A percentile compares a stretch with the other conserved stretches of the same genome.
Evolutionary conservation across 768 basidiomycete species (phyloP).

Genomic region (Leccinum variicolor): DNA sequence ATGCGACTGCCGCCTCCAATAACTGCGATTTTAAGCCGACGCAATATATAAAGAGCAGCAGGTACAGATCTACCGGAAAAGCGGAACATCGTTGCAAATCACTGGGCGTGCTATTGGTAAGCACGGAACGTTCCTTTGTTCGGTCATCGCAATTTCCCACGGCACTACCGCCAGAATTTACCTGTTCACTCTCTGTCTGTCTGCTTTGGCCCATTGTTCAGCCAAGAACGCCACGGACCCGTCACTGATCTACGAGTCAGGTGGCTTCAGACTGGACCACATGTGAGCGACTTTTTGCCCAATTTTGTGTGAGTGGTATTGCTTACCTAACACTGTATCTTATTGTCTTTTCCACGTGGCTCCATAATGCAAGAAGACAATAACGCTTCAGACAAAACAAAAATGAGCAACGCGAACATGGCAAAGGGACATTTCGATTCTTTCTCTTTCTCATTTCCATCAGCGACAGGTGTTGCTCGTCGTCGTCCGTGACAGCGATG

Average conservation of each 20-base stretch:
- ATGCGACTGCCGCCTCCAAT: too few relatives aligned
- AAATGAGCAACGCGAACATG: slow-evolving; percentile 9
- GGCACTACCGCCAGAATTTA: too few relatives aligned
- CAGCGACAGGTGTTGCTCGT: slow-evolving; percentile 15
- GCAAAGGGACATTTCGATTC: slow-evolving; percentile 1
- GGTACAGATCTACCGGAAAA: too few relatives aligned
- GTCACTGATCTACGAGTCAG: background rate
- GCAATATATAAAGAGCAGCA: too few relatives aligned
- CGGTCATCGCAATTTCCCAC: too few relatives aligned
- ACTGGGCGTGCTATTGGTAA: too few relatives aligned
- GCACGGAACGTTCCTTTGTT: too few relatives aligned
- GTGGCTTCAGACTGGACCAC: background rate
- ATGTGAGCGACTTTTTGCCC: background rate
- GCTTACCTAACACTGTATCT: slow-evolving; percentile 11
- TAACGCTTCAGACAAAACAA: slow-evolving; percentile 22
- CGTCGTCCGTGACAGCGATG: slow-evolving; percentile 32
- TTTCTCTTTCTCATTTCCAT: slow-evolving; percentile 14
- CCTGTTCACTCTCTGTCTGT: too few relatives aligned
- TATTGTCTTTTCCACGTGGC: slow-evolving; percentile 23
- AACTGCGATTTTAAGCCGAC: too few relatives aligned
- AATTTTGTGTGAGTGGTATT: slow-evolving; percentile 17
- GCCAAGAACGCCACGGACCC: too few relatives aligned
- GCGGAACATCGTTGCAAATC: too few relatives aligned
- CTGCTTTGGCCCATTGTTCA: too few relatives aligned
- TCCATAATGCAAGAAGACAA: slow-evolving; percentile 18